A percentile compares a stretch with the other conserved stretches of the same genome.
phyloP scores from a whole-genome alignment of 495 filamentous ascomycete species.

The Choiromyces venosus region DNA sequence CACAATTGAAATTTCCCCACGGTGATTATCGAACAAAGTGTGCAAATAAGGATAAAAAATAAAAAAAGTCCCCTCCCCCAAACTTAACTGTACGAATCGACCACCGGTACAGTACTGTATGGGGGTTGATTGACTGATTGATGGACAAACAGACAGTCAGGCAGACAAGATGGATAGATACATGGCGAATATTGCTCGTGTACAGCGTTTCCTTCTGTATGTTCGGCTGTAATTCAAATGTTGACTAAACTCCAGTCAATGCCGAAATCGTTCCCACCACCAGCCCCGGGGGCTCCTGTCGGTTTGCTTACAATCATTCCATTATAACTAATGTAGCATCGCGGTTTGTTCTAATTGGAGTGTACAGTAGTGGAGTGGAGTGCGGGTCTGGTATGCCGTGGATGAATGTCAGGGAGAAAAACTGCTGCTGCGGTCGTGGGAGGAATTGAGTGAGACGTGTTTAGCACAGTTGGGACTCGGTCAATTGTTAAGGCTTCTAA shows the following conservation, averaged over 20 bases:
- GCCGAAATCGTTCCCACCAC: background rate
- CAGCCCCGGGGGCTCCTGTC: background rate
- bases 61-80: no score
- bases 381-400: background rate
- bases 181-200: background rate
- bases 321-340: no score
- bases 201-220: background rate
- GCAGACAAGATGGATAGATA: no score
- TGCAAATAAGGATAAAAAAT: background rate
- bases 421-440: background rate
- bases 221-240: background rate
- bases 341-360: background rate
- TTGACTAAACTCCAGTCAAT: background rate
- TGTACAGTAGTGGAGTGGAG: no score
- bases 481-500: background rate
- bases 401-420: conserved; percentile 1
- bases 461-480: background rate
- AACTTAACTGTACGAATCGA: background rate
- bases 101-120: background rate
- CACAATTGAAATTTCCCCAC: background rate
- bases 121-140: no score
- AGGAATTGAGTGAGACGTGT: conserved; percentile 2
- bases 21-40: background rate
- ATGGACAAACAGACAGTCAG: background rate
- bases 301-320: no score